These are phyloP conservation scores for Aspergillus fumigatiaffinis DNA, from an alignment of 2,329 filamentous ascomycete genomes.

Conservation along the genomic window DNA sequence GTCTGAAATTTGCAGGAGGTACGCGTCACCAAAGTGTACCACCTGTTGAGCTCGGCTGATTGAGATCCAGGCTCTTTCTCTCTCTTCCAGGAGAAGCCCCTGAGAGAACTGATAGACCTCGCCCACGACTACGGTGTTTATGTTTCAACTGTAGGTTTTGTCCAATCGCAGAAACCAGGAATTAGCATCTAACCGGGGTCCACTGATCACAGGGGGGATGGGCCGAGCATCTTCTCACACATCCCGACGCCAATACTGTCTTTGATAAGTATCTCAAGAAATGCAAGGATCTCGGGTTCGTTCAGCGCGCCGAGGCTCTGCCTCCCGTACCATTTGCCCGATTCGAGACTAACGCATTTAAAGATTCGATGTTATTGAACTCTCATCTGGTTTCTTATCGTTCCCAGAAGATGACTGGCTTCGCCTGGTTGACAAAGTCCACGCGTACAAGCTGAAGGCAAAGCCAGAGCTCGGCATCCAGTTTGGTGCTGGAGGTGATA, in stretches of 20 bases:
- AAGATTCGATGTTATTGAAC: slow-evolving; percentile 53
- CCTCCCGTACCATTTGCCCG: slow-evolving; percentile 2
- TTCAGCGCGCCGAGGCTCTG: not conserved
- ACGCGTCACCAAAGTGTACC: not conserved
- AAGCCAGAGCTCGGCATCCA: slow-evolving; percentile 57
- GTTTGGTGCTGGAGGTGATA: slow-evolving; percentile 56
- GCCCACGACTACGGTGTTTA: slow-evolving; percentile 50
- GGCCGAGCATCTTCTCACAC: slow-evolving; percentile 52
- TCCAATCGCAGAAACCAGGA: not conserved
- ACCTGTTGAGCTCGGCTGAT: not conserved
- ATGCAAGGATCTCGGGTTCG: slow-evolving; percentile 49
- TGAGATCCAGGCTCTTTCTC: slow-evolving; percentile 44
- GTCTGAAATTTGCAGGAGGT: slow-evolving; percentile 53
- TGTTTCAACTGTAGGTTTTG: slow-evolving; percentile 45
- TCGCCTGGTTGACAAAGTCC: slow-evolving; percentile 48
- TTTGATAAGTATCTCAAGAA: slow-evolving; percentile 52
- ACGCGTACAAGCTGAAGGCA: slow-evolving; percentile 47
- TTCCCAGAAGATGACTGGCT: slow-evolving; percentile 53
- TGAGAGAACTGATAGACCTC: slow-evolving; percentile 48
- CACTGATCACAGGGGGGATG: slow-evolving; percentile 44
- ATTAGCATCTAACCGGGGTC: not conserved
- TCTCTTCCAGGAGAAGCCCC: slow-evolving; percentile 44
- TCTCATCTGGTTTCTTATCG: slow-evolving; percentile 53
- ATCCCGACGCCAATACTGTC: slow-evolving; percentile 41
- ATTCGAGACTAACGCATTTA: not conserved